Base-by-base conservation (phyloP, 73 alveolate species). In the Effrenium voratum region DNA sequence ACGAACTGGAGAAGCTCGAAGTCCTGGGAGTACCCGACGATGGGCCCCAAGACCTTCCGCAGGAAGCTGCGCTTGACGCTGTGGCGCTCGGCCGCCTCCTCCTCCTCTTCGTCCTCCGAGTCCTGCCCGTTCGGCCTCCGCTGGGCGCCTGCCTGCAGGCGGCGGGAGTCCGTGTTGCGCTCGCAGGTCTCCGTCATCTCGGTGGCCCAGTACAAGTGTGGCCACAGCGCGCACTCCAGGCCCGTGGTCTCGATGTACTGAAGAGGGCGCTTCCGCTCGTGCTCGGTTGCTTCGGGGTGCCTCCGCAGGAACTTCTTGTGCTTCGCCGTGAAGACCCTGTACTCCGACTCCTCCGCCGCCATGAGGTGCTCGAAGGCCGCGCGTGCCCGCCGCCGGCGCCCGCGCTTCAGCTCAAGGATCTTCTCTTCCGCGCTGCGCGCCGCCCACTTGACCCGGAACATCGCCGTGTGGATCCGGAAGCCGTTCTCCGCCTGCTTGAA, bases 41-140 rank as follows among this genome's bases (percentile, higher is more conserved):
- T 41, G 63, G 87, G 87, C 41, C 87, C 6, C 46, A 77, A 46
- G 36, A 45, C 87, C 87, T 77, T 77, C 15, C 87, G 55, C 87
- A 77, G 36, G 63, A 77, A 77, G 63, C 63, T 43, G 55, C 87
- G 55, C 87, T 77, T 77, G 63, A 77, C 15, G 63, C 87, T 77
- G 87, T 77, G 55, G 40, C 87, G 87, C 44, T 5, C 81, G 1
- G 6, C 24, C 40, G 24, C 44, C 46, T 70, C 81, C 10, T 70
- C 44, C 24, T 70, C 81, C 1, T 10, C 81, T 30, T 34, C 84
- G 55, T 73, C 84, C 5, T 73, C 84, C 5, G 44, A 26, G 24
- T 12, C 6, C 32, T 32, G 50, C 8, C 36, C 84, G 84, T 63
- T 63, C 38, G 38, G 76, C 16, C 76, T 40, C 13, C 13, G 41